These are phyloP conservation scores for Umbelopsis ramanniana DNA, from an alignment of 192 early-diverging fungal species.

Conservation along the genomic window DNA sequence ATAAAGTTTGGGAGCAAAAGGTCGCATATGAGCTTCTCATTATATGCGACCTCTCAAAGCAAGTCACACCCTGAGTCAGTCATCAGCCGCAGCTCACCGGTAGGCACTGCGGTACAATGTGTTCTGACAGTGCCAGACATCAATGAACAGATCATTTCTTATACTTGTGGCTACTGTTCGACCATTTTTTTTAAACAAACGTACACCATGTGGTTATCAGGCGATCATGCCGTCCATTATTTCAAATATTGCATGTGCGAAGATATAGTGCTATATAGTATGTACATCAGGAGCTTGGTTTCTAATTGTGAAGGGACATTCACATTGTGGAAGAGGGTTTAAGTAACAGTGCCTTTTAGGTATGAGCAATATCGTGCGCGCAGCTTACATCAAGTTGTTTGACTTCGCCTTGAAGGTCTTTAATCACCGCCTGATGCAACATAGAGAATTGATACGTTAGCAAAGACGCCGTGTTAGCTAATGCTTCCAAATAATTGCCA, in stretches of 20 bases:
- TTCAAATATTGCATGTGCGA: too few relatives aligned
- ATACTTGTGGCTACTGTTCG: neutral
- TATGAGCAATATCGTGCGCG: neutral
- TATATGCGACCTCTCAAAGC: neutral
- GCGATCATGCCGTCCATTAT: neutral
- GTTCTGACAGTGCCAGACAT: neutral
- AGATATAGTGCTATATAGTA: too few relatives aligned
- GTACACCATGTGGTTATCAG: neutral
- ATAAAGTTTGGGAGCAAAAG: neutral
- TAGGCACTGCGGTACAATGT: neutral
- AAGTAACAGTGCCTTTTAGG: too few relatives aligned
- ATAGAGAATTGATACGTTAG: neutral
- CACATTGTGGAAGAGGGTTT: too few relatives aligned
- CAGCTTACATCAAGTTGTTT: neutral
- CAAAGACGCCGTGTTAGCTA: neutral
- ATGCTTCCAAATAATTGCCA: neutral
- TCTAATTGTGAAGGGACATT: too few relatives aligned
- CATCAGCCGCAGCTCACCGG: neutral
- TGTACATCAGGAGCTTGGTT: too few relatives aligned
- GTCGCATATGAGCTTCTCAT: neutral
- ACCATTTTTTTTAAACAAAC: too few relatives aligned
- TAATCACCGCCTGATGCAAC: constrained; percentile 28
- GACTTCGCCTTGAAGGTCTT: constrained; percentile 27
- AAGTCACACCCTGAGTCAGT: constrained; percentile 18
- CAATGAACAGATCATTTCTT: neutral